Conservation (phyloP, 1,139 yeast species). For the Hyphopichia pseudoburtonii region DNA sequence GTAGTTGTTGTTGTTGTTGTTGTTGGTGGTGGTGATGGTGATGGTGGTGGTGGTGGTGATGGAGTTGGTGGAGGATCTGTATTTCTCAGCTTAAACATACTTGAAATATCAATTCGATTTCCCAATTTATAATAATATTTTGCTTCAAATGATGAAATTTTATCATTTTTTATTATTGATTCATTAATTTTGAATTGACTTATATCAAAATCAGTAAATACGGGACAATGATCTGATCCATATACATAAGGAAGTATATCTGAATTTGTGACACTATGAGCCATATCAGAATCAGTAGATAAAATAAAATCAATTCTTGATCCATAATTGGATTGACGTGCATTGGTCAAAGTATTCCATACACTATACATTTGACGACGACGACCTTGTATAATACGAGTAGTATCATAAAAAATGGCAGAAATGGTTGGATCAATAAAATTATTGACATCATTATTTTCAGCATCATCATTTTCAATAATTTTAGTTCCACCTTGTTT, state of each 20-base stretch:
- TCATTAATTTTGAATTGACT: constrained; percentile 2
- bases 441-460: background rate
- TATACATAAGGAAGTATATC: constrained; percentile 66
- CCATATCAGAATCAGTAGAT: constrained; percentile 37
- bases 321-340: constrained; percentile 84
- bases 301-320: constrained; percentile 83
- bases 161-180: no score
- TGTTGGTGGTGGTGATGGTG: background rate
- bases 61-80: background rate
- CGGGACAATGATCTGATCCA: constrained; percentile 97
- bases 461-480: background rate
- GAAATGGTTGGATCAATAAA: no score
- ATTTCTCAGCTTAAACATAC: constrained; percentile 36
- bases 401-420: constrained; percentile 59
- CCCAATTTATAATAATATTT: constrained; percentile 47
- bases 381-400: constrained; percentile 57
- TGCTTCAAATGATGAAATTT: constrained; percentile 54
- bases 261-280: constrained; percentile 40
- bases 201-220: constrained; percentile 64
- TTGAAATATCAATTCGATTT: constrained; percentile 52
- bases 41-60: background rate
- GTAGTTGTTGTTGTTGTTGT: background rate
- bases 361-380: constrained; percentile 77
- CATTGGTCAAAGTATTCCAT: constrained; percentile 81
- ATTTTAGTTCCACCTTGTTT: background rate